Base-by-base conservation (phyloP, 371 early-diverging fungal species). In the Apophysomyces elegans region DNA sequence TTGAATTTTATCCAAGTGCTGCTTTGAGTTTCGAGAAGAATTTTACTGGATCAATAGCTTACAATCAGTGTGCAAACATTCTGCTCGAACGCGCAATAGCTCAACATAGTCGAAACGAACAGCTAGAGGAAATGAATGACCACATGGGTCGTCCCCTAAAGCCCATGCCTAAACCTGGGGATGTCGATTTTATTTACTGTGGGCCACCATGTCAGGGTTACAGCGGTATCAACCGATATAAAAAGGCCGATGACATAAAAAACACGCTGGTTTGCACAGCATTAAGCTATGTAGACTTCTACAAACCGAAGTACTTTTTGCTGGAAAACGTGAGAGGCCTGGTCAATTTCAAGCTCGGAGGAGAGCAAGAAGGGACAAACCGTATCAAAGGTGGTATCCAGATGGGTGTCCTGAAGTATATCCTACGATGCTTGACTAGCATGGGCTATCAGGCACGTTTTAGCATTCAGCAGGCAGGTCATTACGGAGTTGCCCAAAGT, bases 141-240 rank as follows among this genome's bases (percentile, higher is more conserved):
- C 73, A 77, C 35, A 39, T 71, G 16, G 82, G 76, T 9, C 64
- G 67, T 5, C 63, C 67, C 5, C 57, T 88, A 36, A 65, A 77
- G 21, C 75, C 69, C 0, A 85, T 86, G 81, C 88, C 88, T 1
- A 65, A 61, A 16, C 86, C 85, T 0, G 87, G 83, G 18, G 79
- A 82, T 16, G 83, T 88, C 12, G 86, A 87, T 65, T 78, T 89
- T 57, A 86, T 89, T 36, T 89, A 88, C 64, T 86, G 90, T 62
- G 90, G 90, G 0, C 90, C 90, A 7, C 87, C 89, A 2, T 89
- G 88, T 71, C 90, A 89, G 64, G 90, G 89, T n/a, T 88, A 88
- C 66, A 84, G 84, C 38, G 77, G 79, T 9, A 70, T 86, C 62
- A 88, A 88, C 65, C 74, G 80, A 18, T 81, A 63, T 62, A 72